A percentile compares a stretch with the other conserved stretches of the same genome.
Conservation (phyloP, 139 green algal genomes). For the Chlamydomonas eustigma region DNA sequence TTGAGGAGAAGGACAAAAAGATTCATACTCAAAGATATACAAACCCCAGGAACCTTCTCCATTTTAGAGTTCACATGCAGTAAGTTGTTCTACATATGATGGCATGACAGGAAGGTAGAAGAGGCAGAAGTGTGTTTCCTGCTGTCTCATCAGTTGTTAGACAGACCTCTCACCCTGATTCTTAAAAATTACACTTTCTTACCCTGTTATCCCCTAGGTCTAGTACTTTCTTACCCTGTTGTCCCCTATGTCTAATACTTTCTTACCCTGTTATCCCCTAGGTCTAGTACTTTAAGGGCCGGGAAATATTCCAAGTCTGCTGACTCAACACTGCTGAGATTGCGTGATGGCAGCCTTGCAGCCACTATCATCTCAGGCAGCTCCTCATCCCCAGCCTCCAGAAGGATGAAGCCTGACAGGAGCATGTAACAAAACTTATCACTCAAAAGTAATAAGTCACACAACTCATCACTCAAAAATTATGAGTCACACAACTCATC, state of each 20-base stretch:
- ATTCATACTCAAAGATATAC: no score
- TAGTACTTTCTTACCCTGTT: neutral
- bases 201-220: neutral
- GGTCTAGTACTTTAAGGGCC: slow-evolving; percentile 26
- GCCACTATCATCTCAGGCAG: slow-evolving; percentile 31
- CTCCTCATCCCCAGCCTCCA: slow-evolving; percentile 42
- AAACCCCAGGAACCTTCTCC: no score
- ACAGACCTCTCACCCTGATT: no score
- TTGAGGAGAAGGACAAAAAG: neutral
- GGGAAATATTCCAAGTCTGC: slow-evolving; percentile 39
- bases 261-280: slow-evolving; percentile 35
- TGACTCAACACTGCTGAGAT: slow-evolving; percentile 12
- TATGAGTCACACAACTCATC: no score
- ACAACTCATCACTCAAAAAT: no score
- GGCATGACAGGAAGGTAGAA: no score
- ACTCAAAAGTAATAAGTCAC: no score
- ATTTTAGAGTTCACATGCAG: no score
- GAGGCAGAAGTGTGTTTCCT: no score
- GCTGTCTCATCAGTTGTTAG: no score
- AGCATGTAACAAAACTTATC: neutral
- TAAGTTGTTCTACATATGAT: no score
- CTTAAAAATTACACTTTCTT: neutral
- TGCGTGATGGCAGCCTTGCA: neutral
- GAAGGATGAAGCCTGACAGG: slow-evolving; percentile 35
- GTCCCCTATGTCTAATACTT: neutral